Evolutionary conservation across 2,329 filamentous ascomycete species (phyloP), one percentile per base, ranked within the genome.

Genomic region (Paracorniculantispora psalliotae): DNA sequence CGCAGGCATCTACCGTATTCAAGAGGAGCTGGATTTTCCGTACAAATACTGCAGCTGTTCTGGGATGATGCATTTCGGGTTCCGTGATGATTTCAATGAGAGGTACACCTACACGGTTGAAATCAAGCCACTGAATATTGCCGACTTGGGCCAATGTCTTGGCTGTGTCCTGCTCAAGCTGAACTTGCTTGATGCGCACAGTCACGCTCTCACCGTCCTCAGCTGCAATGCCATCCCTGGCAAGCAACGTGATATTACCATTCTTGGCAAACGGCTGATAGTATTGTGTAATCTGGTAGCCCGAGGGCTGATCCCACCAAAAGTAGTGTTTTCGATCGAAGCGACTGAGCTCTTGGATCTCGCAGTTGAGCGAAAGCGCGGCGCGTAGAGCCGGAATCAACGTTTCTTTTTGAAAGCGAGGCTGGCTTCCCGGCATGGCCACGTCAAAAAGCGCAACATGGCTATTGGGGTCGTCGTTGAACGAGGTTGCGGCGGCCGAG

Each of bases 241-340:
- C 75, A 41, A 81, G 83, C 6, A 99, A 78, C 0, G 79, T 82
- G n/a, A 97, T 78, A 41, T 78, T 75, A 1, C 94, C 94, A 66
- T 91, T 80, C 61, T 80, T 84, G 1, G 86, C 86, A 64, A 88
- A 85, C 0, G 86, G 85, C 60, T 85, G 77, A 72, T 97, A 97
- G 76, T 93, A 97, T 70, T 99, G 94, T 1, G 94, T 99, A 63
- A 99, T 96, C 73, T 99, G 94, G 73, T 99, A 99, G 0, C 94
- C 94, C 0, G 91, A 84, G 0, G 94, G 94, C 73, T 99, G 94
- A 72, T 99, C 94, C 84, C 94, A 96, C 78, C 97, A 96, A 74
- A 99, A 97, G 75, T 99, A 99, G 73, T 99, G 94, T 72, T 99
- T 99, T 63, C 94, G 83, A 73, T 99, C 94, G 75, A 97, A 99